Evolutionary conservation across 176 grass and related monocot species (phyloP).

Genomic region (Aegilops umbellulata): DNA sequence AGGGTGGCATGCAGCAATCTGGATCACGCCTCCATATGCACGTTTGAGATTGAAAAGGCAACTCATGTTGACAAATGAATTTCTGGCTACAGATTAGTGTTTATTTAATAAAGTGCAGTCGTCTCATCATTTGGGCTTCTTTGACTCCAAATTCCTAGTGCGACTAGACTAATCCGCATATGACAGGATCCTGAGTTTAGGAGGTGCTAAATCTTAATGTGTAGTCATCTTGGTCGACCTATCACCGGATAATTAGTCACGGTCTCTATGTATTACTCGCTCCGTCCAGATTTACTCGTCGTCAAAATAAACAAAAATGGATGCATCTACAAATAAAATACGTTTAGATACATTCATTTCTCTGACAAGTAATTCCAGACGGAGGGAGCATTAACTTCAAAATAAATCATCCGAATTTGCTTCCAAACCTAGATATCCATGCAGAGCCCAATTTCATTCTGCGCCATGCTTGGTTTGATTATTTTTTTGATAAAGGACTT

Average conservation of each 20-base stretch:
- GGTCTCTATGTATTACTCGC: not conserved
- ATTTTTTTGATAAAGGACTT: no score
- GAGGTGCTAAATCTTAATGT: not conserved
- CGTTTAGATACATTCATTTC: no score
- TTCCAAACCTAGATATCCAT: no score
- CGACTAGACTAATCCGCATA: not conserved
- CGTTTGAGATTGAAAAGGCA: not conserved
- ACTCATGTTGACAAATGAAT: slow-evolving; percentile 5
- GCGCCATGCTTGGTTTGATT: no score
- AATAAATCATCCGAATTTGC: not conserved
- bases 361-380: no score
- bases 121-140: slow-evolving; percentile 20
- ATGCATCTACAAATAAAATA: no score
- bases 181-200: not conserved
- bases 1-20: not conserved
- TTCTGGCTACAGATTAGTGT: no score
- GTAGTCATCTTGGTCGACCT: not conserved
- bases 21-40: not conserved
- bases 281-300: no score
- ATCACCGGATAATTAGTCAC: not conserved
- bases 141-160: not conserved
- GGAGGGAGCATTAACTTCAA: not conserved
- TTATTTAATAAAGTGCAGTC: not conserved
- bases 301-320: no score
- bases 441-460: not conserved